Percentiles rank a stretch among this genome's conserved stretches.
Conservation (phyloP, 106 monocot genomes). For the Dendrobium chrysotoxum region DNA sequence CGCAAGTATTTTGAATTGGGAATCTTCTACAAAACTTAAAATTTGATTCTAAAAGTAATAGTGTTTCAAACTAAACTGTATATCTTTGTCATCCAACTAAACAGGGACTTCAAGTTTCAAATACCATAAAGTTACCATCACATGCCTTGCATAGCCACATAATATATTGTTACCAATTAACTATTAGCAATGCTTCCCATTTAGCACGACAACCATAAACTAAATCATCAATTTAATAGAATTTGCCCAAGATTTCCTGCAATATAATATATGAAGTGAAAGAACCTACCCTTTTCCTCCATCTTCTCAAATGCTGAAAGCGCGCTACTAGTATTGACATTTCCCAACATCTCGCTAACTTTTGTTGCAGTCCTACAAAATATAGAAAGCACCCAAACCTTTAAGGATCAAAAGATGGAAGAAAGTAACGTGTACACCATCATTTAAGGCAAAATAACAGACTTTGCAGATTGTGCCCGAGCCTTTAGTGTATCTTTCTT, state of each 20-base stretch:
- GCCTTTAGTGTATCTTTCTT: slow-evolving; percentile 99
- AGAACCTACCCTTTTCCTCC: slow-evolving; percentile 80
- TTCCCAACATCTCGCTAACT: slow-evolving; percentile 97
- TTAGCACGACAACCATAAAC: background rate
- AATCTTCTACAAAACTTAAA: background rate
- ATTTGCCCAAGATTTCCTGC: background rate
- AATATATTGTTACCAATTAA: background rate
- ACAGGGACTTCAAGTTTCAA: background rate
- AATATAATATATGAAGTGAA: slow-evolving; percentile 2
- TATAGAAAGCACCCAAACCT: slow-evolving; percentile 5
- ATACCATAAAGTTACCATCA: background rate
- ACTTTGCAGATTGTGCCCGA: slow-evolving; percentile 98
- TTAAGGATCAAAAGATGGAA: slow-evolving; percentile 4
- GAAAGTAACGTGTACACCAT: background rate
- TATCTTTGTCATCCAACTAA: background rate
- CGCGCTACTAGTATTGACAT: slow-evolving; percentile 96
- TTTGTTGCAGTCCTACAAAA: slow-evolving; percentile 86
- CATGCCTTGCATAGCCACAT: background rate
- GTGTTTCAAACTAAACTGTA: background rate
- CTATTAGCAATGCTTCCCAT: background rate
- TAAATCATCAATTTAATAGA: background rate
- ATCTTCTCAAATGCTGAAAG: slow-evolving; percentile 99
- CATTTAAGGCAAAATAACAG: slow-evolving; percentile 13
- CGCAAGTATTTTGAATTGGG: background rate
- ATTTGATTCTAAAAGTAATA: background rate